A percentile compares a stretch with the other conserved stretches of the same genome.
These are phyloP conservation scores for Cutaneotrichosporon spelunceum DNA, from an alignment of 1,284 basidiomycete species.

Conservation along the genomic window DNA sequence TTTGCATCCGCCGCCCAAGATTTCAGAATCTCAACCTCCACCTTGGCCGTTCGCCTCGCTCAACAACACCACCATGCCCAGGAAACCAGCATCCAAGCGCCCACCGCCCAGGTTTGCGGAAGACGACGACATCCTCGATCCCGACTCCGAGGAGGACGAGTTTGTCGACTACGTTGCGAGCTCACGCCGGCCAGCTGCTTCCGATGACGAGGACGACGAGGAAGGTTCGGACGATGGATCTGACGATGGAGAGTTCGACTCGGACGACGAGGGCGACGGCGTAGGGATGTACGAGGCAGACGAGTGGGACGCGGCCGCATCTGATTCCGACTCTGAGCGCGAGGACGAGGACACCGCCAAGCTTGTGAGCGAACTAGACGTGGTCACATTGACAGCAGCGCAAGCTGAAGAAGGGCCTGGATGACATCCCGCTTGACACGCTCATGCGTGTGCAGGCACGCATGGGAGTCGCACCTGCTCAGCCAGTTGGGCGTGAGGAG, in stretches of 20 bases:
- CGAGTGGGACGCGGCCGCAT: slow-evolving; percentile 43
- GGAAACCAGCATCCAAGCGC: slow-evolving; percentile 26
- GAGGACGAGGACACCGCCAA: slow-evolving; percentile 10
- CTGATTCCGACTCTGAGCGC: slow-evolving; percentile 15
- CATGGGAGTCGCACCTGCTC: slow-evolving; percentile 20
- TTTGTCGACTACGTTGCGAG: slow-evolving; percentile 26
- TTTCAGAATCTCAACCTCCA: slow-evolving; percentile 7
- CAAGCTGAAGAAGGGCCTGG: slow-evolving; percentile 19
- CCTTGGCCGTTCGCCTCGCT: not conserved
- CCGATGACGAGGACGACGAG: slow-evolving; percentile 56
- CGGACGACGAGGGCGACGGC: slow-evolving; percentile 38
- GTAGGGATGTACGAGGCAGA: slow-evolving; percentile 45
- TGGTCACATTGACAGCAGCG: slow-evolving; percentile 1
- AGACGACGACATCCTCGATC: slow-evolving; percentile 36
- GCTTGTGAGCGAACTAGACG: not conserved
- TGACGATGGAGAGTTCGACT: slow-evolving; percentile 41
- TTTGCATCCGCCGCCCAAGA: slow-evolving; percentile 8
- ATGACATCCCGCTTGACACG: slow-evolving; percentile 48
- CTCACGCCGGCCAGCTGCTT: slow-evolving; percentile 25
- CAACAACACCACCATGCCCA: slow-evolving; percentile 27
- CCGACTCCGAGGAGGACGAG: slow-evolving; percentile 49
- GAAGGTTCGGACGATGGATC: slow-evolving; percentile 13
- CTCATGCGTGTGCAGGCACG: slow-evolving; percentile 47
- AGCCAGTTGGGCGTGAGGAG: slow-evolving; percentile 15
- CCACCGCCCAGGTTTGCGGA: slow-evolving; percentile 12